These are phyloP conservation scores for Cucurbita argyrosperma DNA, from an alignment of 306 rosid genomes.

Conservation along the genomic window DNA sequence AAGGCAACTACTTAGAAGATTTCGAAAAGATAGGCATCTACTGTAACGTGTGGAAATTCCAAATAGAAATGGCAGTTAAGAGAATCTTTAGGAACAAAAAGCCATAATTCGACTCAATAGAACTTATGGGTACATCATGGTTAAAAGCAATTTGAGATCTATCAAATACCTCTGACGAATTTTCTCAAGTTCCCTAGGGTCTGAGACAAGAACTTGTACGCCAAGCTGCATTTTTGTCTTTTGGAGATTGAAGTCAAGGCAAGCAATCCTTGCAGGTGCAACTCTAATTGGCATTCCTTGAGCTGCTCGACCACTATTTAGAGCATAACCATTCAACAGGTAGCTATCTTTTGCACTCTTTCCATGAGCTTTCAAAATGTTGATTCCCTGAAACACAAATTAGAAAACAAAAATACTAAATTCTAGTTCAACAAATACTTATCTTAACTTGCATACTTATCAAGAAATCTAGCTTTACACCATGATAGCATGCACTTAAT, in stretches of 20 bases:
- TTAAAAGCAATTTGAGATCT: background rate
- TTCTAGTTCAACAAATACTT: background rate
- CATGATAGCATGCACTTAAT: background rate
- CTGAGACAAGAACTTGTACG: constrained; percentile 75
- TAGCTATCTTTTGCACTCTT: constrained; percentile 87
- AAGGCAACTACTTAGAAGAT: background rate
- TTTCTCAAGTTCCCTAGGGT: constrained; percentile 93
- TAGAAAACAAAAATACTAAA: background rate
- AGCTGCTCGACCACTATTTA: constrained; percentile 90
- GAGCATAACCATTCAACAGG: constrained; percentile 85
- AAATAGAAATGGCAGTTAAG: background rate
- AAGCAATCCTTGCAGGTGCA: constrained; percentile 87
- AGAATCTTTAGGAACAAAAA: background rate
- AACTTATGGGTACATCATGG: background rate
- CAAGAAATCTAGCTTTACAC: background rate
- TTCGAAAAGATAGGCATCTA: background rate
- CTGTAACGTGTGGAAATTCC: background rate
- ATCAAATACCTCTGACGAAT: constrained; percentile 72
- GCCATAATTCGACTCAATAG: background rate
- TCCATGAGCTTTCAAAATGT: constrained; percentile 94
- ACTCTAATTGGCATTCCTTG: constrained; percentile 97
- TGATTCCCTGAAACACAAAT: constrained; percentile 51
- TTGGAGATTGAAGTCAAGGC: constrained; percentile 96
- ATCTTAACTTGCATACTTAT: background rate
- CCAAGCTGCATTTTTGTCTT: constrained; percentile 99